Base-by-base conservation (phyloP, 345 rosid species). In the Excoecaria agallocha region DNA sequence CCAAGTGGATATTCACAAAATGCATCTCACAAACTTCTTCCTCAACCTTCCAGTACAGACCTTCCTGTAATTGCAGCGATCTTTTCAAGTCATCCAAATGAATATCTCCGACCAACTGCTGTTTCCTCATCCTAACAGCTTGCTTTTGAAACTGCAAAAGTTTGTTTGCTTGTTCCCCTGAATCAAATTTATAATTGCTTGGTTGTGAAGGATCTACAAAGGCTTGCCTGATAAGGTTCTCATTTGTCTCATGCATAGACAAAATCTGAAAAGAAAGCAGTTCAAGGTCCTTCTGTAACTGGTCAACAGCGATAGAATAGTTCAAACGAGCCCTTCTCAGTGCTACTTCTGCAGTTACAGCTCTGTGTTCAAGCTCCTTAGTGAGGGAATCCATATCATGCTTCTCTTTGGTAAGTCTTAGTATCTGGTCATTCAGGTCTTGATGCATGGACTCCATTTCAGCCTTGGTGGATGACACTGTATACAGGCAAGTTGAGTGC, bases 211-310 rank as follows among this genome's bases (percentile, higher is more conserved):
- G 80, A 79, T 91, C 98, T 66, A 80, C 82, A 56, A 90, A 85
- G 76, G 97, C 93, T 87, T 93, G 87, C 85, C 78, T 85, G 79
- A 95, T 88, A 79, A 95, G 97, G 78, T 91, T 93, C 82, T 93
- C 98, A 78, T 91, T 93, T 46, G 93, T 87, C 89, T 93, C 92
- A 79, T 83, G 87, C 91, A 95, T 89, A 74, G 99, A 93, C 66
- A 87, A 84, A 77, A 95, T 92, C 90, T 95, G 99, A 49, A 83
- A 84, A 69, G 98, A 93, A 80, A 95, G 97, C 57, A 91, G 79
- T 74, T 95, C 97, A 37, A 95, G 98, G 84, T 95, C 99, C 80
- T 90, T 93, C 88, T 95, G 99, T 78, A 95, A 79, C 83, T 93
- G 96, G 82, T 83, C 84, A 70, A 95, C 98, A 17, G 99, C 98